phyloP scores from a whole-genome alignment of 139 green algal genomes.

The Coccomyxa sp. region DNA sequence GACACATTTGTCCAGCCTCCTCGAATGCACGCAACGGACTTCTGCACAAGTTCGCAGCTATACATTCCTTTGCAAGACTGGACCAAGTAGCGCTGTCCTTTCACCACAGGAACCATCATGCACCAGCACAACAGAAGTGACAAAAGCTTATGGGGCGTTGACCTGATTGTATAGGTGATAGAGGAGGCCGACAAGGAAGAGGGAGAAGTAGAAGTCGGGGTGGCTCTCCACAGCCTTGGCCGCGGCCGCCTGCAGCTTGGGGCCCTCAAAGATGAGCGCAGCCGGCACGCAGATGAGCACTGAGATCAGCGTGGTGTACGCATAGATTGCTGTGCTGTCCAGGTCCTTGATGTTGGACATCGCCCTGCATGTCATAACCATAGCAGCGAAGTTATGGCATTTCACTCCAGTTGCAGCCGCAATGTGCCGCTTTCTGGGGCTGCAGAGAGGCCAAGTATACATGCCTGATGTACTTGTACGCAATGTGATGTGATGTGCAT shows the following conservation, averaged over 20 bases:
- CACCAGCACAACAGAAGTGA: no score
- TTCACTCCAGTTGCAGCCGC: not conserved
- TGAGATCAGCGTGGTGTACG: constrained; percentile 96
- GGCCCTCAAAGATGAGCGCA: constrained; percentile 75
- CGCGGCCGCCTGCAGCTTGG: constrained; percentile 28
- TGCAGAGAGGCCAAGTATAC: no score
- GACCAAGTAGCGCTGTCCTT: no score
- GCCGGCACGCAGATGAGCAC: constrained; percentile 84
- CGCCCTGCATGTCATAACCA: constrained; percentile 36
- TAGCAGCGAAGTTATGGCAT: not conserved
- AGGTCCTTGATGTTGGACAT: constrained; percentile 81
- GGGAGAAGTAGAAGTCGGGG: constrained; percentile 75
- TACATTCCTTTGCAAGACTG: no score
- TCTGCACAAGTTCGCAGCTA: no score
- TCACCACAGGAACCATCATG: no score
- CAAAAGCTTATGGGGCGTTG: no score
- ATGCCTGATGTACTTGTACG: no score
- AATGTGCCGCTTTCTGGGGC: not conserved
- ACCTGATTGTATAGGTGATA: constrained; percentile 99
- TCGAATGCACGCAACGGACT: no score
- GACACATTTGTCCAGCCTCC: no score
- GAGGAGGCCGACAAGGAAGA: constrained; percentile 88
- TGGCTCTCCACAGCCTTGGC: constrained; percentile 21
- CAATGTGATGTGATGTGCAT: no score
- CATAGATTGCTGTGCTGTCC: constrained; percentile 90